A percentile compares a stretch with the other conserved stretches of the same genome.
phyloP scores from a whole-genome alignment of 495 filamentous ascomycete species.

The Oidiodendron maius region DNA sequence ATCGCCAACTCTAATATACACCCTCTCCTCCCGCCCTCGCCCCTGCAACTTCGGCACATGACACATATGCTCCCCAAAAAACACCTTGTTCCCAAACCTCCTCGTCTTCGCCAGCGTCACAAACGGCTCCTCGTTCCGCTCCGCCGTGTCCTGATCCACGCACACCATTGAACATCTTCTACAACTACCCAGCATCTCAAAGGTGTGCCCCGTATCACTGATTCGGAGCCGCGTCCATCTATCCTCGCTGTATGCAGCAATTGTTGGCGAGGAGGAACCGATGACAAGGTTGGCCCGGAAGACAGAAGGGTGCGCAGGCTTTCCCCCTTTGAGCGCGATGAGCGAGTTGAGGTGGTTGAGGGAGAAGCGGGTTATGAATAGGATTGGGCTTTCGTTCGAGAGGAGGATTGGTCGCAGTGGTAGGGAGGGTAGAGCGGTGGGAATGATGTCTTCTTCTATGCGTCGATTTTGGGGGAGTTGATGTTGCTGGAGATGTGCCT shows the following conservation, averaged over 20 bases:
- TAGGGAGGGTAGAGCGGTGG: conserved; percentile 34
- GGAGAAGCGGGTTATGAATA: conserved; percentile 74
- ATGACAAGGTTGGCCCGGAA: conserved; percentile 85
- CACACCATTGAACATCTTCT: conserved; percentile 94
- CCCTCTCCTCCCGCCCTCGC: neutral
- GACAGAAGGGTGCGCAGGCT: conserved; percentile 57
- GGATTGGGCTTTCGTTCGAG: conserved; percentile 88
- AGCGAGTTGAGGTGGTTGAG: conserved; percentile 68
- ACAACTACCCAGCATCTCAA: conserved; percentile 74
- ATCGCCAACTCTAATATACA: neutral
- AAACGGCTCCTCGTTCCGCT: conserved; percentile 78
- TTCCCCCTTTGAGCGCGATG: conserved; percentile 53
- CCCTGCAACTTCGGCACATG: conserved; percentile 32
- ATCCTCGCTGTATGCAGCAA: conserved; percentile 44
- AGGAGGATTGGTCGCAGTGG: conserved; percentile 59
- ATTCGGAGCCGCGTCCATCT: conserved; percentile 46
- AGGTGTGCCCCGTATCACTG: conserved; percentile 44
- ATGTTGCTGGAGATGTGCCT: conserved; percentile 54
- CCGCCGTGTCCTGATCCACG: conserved; percentile 76
- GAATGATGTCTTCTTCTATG: neutral
- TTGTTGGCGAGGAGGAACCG: conserved; percentile 20
- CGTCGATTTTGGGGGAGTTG: conserved; percentile 28
- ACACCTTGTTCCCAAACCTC: conserved; percentile 71
- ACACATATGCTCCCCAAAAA: conserved; percentile 77
- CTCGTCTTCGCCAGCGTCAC: conserved; percentile 82